These are phyloP conservation scores for Diaporthe amygdali DNA, from an alignment of 2,329 filamentous ascomycete genomes.

Conservation along the genomic window DNA sequence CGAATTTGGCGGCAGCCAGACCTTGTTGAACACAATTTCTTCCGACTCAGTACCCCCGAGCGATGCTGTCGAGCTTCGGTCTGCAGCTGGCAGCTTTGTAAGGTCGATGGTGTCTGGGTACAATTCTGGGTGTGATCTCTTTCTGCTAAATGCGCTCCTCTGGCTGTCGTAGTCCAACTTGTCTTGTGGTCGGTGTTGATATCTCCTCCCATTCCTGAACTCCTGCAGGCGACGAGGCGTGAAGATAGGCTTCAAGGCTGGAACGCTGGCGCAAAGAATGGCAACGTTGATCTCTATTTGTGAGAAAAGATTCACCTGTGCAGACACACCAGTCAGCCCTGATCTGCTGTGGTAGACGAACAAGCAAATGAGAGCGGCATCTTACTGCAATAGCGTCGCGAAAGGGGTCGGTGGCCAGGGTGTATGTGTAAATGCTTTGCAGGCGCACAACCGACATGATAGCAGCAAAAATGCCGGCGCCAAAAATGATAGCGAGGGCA, in stretches of 20 bases:
- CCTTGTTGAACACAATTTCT: slow-evolving; percentile 1
- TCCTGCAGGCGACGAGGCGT: slow-evolving; percentile 19
- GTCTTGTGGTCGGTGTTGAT: not conserved
- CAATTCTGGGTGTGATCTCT: not conserved
- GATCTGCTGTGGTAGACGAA: too few relatives aligned
- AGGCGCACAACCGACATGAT: slow-evolving; percentile 44
- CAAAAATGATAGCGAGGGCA: slow-evolving; percentile 52
- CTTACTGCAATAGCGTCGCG: slow-evolving; percentile 22
- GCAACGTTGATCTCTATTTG: slow-evolving; percentile 54
- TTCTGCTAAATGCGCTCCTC: not conserved
- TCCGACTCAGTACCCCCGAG: not conserved
- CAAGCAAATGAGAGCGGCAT: not conserved
- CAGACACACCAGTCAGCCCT: not conserved
- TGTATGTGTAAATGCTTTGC: slow-evolving; percentile 45
- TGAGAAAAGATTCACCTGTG: slow-evolving; percentile 46
- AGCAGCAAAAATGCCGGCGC: slow-evolving; percentile 42
- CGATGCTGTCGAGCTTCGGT: not conserved
- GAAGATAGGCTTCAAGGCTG: slow-evolving; percentile 55
- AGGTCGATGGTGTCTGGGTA: not conserved
- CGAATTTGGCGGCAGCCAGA: not conserved
- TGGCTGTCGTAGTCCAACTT: not conserved
- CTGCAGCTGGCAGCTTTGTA: not conserved
- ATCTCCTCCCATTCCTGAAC: not conserved
- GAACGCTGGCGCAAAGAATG: slow-evolving; percentile 54
- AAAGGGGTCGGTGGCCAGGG: slow-evolving; percentile 41